phyloP scores from a whole-genome alignment of 345 rosid species.

The Eucalyptus curtisii region DNA sequence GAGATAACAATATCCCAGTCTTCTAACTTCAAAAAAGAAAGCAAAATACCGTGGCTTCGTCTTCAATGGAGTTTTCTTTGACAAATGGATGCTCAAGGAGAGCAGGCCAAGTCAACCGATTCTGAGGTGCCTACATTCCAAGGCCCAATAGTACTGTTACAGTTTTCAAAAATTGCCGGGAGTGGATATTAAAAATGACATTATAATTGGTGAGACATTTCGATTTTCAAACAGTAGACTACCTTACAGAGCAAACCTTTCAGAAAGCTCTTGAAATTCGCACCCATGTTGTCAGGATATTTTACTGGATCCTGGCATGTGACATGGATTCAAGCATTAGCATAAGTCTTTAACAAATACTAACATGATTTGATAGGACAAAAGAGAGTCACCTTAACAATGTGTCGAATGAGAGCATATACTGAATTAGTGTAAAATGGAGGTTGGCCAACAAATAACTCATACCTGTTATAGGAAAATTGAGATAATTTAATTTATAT shows the following conservation, averaged over 20 bases:
- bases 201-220: background rate
- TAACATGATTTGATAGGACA: background rate
- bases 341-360: background rate
- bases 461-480: slow-evolving; percentile 47
- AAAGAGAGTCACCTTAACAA: slow-evolving; percentile 61
- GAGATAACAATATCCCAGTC: background rate
- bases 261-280: slow-evolving; percentile 73
- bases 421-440: slow-evolving; percentile 99
- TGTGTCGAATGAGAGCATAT: slow-evolving; percentile 91
- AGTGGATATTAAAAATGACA: background rate
- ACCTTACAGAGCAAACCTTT: slow-evolving; percentile 98
- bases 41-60: slow-evolving; percentile 54
- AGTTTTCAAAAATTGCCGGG: background rate
- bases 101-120: slow-evolving; percentile 88
- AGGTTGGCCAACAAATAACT: slow-evolving; percentile 93
- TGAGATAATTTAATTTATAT: background rate
- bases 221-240: background rate
- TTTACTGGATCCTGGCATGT: slow-evolving; percentile 81
- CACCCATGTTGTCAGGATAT: slow-evolving; percentile 90
- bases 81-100: slow-evolving; percentile 96
- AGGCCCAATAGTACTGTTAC: background rate
- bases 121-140: slow-evolving; percentile 70
- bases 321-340: background rate
- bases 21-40: background rate
- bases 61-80: slow-evolving; percentile 51